Evolutionary conservation across 2,329 filamentous ascomycete genomes (phyloP).

Genomic region (Pseudohalonectria lignicola): DNA sequence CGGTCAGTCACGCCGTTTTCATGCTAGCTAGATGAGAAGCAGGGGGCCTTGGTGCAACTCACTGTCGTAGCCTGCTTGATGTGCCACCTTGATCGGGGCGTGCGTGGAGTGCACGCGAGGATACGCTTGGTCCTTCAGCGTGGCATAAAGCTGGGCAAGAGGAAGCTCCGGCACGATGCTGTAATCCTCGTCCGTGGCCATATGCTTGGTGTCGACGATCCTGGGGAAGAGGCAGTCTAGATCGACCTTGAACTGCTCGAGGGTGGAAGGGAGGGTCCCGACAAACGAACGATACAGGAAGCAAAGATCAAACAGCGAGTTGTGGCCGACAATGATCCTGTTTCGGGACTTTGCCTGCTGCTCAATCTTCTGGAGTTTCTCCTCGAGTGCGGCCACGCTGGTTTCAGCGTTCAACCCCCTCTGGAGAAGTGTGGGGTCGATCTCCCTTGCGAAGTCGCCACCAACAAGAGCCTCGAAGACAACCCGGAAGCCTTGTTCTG

Average conservation of each 20-base stretch:
- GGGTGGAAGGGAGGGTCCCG: slow-evolving; percentile 38
- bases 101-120: no score
- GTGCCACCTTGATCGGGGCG: no score
- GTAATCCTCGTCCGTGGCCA: slow-evolving; percentile 63
- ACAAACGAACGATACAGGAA: slow-evolving; percentile 55
- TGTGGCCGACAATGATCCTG: slow-evolving; percentile 49
- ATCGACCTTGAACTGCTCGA: slow-evolving; percentile 38
- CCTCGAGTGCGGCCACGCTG: not conserved
- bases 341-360: slow-evolving; percentile 13
- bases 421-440: slow-evolving; percentile 6
- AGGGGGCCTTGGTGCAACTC: slow-evolving; percentile 5
- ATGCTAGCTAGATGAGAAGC: not conserved
- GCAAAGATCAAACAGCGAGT: slow-evolving; percentile 52
- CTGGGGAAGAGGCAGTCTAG: slow-evolving; percentile 35
- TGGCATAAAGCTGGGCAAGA: slow-evolving; percentile 7
- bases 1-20: not conserved
- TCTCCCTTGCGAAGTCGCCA: slow-evolving; percentile 25
- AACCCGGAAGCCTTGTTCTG: slow-evolving; percentile 14
- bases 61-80: slow-evolving; percentile 54
- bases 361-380: slow-evolving; percentile 10
- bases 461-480: slow-evolving; percentile 22
- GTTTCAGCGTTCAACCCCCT: not conserved
- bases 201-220: slow-evolving; percentile 58
- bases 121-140: no score
- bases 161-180: slow-evolving; percentile 49